Base-by-base conservation (phyloP, 164 flowering plant species). In the Paratinospora sagittata region DNA sequence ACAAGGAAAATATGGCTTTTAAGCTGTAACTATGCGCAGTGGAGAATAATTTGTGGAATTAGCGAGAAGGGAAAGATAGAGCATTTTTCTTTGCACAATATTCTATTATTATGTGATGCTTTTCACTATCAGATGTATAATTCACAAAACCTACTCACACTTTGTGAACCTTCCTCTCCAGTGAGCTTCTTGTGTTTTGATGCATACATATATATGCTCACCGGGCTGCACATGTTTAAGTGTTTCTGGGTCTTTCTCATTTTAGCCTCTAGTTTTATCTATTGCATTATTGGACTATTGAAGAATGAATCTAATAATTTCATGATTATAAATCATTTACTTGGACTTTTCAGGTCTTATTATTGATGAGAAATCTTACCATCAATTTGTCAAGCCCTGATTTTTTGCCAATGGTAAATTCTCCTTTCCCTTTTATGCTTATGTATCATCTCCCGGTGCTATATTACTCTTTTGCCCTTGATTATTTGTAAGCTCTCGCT, bases 321-420 rank as follows among this genome's bases (percentile, higher is more conserved):
- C 19, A 39, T 39, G 43, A 39, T 39, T 7, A 39, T 39, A 57
- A 26, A 30, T 69, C 24, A 14, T 47, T 19, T 69, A 63, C 63
- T 57, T 16, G 17, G 64, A 13, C 24, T 14, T 60, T 81, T 84
- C 89, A 91, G 97, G 94, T 91, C 70, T 82, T 88, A 73, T 77
- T 89, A 72, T 78, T 91, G 83, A 91, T 91, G 90, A 82, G 85
- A 66, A 73, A 73, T 61, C 75, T 73, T 41, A 67, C 75, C 2
- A 36, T 67, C 66, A 73, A 73, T 45, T 78, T 91, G 84, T 83
- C 89, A 27, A 88, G 78, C 69, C 90, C 91, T 52, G 91, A 87
- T 41, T 87, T 85, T 75, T 89, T 84, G 79, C 87, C 88, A 65
- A 72, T 87, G 76, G 94, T 91, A 78, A 89, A 92, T 86, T 24